Conservation (phyloP, 1,284 basidiomycete genomes). For the Papiliotrema fonsecae region DNA sequence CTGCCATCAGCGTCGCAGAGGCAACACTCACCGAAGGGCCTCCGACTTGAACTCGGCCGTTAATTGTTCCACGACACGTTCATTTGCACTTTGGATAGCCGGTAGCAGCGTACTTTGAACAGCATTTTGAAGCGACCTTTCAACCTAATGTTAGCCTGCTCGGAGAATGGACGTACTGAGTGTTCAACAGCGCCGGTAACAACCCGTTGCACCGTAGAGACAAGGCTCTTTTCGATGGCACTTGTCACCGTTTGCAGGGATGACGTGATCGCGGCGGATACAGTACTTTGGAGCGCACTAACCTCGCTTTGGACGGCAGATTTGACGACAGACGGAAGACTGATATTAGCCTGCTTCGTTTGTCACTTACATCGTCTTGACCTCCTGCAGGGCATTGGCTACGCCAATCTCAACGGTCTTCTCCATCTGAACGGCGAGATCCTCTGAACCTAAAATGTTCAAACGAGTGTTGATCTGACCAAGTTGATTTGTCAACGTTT, state of each 20-base stretch:
- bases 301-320: constrained; percentile 11
- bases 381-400: no score
- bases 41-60: constrained; percentile 33
- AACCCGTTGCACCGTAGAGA: constrained; percentile 21
- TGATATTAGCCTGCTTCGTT: background rate
- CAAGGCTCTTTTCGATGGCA: constrained; percentile 21
- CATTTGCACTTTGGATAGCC: constrained; percentile 17
- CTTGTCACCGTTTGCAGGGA: constrained; percentile 24
- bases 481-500: constrained; percentile 14
- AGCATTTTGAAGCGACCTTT: constrained; percentile 23
- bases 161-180: constrained; percentile 10
- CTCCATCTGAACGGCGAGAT: constrained; percentile 15
- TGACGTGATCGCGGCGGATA: no score
- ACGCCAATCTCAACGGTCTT: constrained; percentile 21
- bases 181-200: constrained; percentile 22
- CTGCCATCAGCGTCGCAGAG: constrained; percentile 1
- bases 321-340: background rate
- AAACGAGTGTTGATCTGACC: constrained; percentile 10
- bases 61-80: constrained; percentile 26
- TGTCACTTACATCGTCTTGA: no score
- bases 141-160: constrained; percentile 12
- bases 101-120: constrained; percentile 27
- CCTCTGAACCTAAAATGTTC: constrained; percentile 10
- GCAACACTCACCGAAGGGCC: constrained; percentile 29
- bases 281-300: constrained; percentile 15